Evolutionary conservation across 1,284 basidiomycete genomes (phyloP), one percentile per base, ranked within the genome.

Genomic region (Apiotrichum porosum): DNA sequence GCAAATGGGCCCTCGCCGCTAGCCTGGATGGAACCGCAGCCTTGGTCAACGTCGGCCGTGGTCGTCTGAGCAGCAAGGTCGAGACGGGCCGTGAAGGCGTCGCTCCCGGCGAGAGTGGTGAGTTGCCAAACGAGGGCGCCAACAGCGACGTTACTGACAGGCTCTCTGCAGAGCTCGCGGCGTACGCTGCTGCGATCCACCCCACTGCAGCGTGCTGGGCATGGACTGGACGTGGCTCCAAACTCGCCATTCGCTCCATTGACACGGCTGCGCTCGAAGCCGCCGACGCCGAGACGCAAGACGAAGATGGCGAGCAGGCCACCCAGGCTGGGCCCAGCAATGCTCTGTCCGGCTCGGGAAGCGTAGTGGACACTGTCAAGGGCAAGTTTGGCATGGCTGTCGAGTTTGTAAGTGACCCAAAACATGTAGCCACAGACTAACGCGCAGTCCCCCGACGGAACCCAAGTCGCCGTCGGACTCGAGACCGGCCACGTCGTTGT

Each of bases 401-500:
- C 60, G 76, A 79, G 64, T 81, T 88, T 76, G 89, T 90, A 68
- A 60, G 85, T 80, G 35, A 60, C 28, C 9, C 32, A n/a, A 24
- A n/a, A n/a, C n/a, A n/a, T n/a, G n/a, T n/a, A n/a, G n/a, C n/a
- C n/a, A n/a, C n/a, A n/a, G n/a, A 24, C 51, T 53, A 18, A 53
- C 44, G 13, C n/a, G 2, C 49, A 92, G 89, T 89, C 86, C 52
- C 88, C 88, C 9, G 87, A 92, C 63, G 89, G 88, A 21, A 78
- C 78, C 52, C 80, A 83, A 30, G 69, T 93, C 36, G 88, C 86
- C 9, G 77, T 91, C 55, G 81, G 86, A 6, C 81, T 83, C 4
- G 88, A 92, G 67, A 79, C 80, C 2, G 89, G 89, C 15, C 85
- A 89, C 61, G 83, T 91, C 43, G 85, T 80, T 68, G 76, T 92